Conservation (phyloP, 164 flowering plant genomes). For the Aristolochia californica region DNA sequence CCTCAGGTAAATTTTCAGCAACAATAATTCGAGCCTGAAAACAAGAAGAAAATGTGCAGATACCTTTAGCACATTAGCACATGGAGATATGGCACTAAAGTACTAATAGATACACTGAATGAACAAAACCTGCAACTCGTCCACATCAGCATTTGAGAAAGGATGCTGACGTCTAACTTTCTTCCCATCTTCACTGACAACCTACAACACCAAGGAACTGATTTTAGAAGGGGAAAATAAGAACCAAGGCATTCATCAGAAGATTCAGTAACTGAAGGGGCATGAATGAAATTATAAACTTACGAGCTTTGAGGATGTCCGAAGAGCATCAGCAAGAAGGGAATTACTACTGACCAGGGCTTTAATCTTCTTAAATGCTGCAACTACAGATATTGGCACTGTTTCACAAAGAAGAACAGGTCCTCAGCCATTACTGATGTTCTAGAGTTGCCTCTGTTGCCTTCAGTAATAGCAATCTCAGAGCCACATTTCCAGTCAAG, state of each 20-base stretch:
- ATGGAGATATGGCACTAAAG: not conserved
- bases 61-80: not conserved
- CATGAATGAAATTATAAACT: constrained; percentile 15
- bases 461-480: too few relatives aligned
- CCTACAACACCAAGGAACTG: constrained; percentile 23
- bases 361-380: constrained; percentile 91
- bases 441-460: too few relatives aligned
- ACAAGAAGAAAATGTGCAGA: constrained; percentile 2
- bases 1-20: constrained; percentile 94
- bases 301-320: constrained; percentile 76
- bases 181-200: constrained; percentile 89
- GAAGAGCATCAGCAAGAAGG: constrained; percentile 64
- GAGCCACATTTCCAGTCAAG: too few relatives aligned
- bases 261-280: too few relatives aligned
- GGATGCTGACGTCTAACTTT: constrained; percentile 65
- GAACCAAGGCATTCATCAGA: too few relatives aligned
- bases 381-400: constrained; percentile 90
- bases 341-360: constrained; percentile 42
- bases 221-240: too few relatives aligned
- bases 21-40: constrained; percentile 73
- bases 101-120: not conserved
- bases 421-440: not conserved
- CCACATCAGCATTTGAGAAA: constrained; percentile 62
- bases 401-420: constrained; percentile 1
- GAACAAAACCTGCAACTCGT: constrained; percentile 72